Conservation (phyloP, 805 yeast genomes). For the Candida maris region DNA sequence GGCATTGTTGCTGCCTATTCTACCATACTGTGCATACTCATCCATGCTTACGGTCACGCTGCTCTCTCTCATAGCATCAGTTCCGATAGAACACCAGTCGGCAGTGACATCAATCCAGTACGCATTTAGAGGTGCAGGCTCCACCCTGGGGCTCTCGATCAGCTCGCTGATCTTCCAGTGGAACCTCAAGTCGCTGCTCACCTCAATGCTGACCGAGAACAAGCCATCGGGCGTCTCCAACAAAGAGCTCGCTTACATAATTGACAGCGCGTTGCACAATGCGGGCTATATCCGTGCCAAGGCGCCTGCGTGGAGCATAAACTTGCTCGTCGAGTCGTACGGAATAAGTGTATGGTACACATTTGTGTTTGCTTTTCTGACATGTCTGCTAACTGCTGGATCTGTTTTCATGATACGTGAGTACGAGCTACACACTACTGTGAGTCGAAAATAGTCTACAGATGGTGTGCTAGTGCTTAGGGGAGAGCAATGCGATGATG, state of each 20-base stretch:
- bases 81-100: slow-evolving; percentile 62
- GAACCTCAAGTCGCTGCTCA: slow-evolving; percentile 33
- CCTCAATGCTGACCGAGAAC: slow-evolving; percentile 28
- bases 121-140: slow-evolving; percentile 63
- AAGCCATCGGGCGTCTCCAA: slow-evolving; percentile 36
- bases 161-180: slow-evolving; percentile 62
- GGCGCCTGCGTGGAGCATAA: slow-evolving; percentile 52
- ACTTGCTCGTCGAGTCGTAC: slow-evolving; percentile 49
- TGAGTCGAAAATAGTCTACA: slow-evolving; percentile 39
- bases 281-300: slow-evolving; percentile 47
- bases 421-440: slow-evolving; percentile 51
- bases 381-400: slow-evolving; percentile 24
- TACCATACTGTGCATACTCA: slow-evolving; percentile 55
- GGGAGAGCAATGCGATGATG: too few relatives aligned
- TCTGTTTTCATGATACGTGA: slow-evolving; percentile 10
- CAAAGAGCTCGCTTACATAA: slow-evolving; percentile 39
- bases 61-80: slow-evolving; percentile 68
- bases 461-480: too few relatives aligned
- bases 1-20: slow-evolving; percentile 41
- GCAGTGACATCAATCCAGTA: slow-evolving; percentile 65
- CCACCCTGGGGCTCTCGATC: slow-evolving; percentile 60
- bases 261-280: slow-evolving; percentile 51
- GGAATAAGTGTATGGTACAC: slow-evolving; percentile 50
- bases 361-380: slow-evolving; percentile 41
- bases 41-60: slow-evolving; percentile 62